Evolutionary conservation across 1,284 basidiomycete genomes (phyloP).

Genomic region (Cryptococcus sp.): DNA sequence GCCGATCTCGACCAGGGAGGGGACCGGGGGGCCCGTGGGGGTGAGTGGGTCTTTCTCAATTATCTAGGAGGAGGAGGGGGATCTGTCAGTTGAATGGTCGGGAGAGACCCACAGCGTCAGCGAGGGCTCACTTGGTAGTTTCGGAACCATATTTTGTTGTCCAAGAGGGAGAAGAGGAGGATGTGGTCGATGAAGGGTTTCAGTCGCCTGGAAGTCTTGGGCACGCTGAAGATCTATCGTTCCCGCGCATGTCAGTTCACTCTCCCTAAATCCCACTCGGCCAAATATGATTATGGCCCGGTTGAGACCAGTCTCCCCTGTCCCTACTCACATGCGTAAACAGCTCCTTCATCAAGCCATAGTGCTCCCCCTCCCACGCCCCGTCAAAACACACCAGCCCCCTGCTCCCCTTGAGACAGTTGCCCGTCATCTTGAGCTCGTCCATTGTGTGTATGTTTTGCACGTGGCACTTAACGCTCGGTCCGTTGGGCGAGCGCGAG

Average conservation of each 20-base stretch:
- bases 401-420: conserved; percentile 93
- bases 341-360: conserved; percentile 85
- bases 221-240: conserved; percentile 86
- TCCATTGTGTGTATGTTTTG: conserved; percentile 99
- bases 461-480: conserved; percentile 94
- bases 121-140: conserved; percentile 77
- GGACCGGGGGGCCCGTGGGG: conserved; percentile 53
- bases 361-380: conserved; percentile 85
- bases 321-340: conserved; percentile 79
- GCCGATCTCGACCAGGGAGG: conserved; percentile 86
- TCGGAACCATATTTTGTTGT: conserved; percentile 98
- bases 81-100: neutral
- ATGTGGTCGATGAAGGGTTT: conserved; percentile 99
- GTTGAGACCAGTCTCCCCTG: too few species aligned
- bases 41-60: conserved; percentile 62
- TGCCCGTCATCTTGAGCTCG: conserved; percentile 99
- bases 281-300: too few species aligned
- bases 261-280: too few species aligned
- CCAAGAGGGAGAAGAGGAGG: conserved; percentile 90
- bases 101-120: neutral
- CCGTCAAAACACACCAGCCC: conserved; percentile 91
- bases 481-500: conserved; percentile 94
- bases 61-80: conserved; percentile 43
- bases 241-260: neutral
- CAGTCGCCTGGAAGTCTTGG: conserved; percentile 77